These are phyloP conservation scores for Aureobasidium sp. DNA, from an alignment of 2,329 filamentous ascomycete genomes.

Conservation along the genomic window DNA sequence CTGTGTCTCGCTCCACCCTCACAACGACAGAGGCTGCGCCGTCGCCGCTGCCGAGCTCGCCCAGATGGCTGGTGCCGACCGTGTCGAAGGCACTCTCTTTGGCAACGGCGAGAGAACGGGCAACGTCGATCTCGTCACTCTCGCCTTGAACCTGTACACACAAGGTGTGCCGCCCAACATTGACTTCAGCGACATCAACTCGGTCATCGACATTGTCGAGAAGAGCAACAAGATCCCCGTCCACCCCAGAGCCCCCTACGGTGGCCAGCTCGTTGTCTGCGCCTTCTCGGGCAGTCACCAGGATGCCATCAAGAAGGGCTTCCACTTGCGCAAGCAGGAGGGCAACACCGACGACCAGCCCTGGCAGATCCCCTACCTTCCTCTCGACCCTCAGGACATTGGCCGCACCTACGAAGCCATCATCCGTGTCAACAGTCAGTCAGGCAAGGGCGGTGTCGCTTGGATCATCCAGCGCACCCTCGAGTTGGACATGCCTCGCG, in stretches of 20 bases:
- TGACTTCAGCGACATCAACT: slow-evolving; percentile 84
- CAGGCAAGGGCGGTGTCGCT: slow-evolving; percentile 86
- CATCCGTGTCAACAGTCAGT: slow-evolving; percentile 95
- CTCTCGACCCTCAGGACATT: slow-evolving; percentile 86
- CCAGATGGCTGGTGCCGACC: slow-evolving; percentile 92
- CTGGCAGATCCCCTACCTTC: slow-evolving; percentile 88
- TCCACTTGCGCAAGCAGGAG: slow-evolving; percentile 60
- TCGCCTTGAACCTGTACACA: slow-evolving; percentile 90
- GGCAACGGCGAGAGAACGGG: slow-evolving; percentile 94
- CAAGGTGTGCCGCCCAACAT: slow-evolving; percentile 79
- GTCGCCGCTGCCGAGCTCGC: slow-evolving; percentile 85
- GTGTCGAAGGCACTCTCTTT: slow-evolving; percentile 90
- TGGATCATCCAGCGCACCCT: slow-evolving; percentile 90
- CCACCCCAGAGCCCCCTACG: slow-evolving; percentile 83
- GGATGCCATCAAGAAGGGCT: slow-evolving; percentile 89
- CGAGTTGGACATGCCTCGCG: slow-evolving; percentile 85
- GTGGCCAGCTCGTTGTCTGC: slow-evolving; percentile 82
- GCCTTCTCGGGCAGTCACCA: slow-evolving; percentile 91
- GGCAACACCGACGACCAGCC: slow-evolving; percentile 55
- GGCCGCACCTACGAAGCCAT: slow-evolving; percentile 96
- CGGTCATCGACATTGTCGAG: slow-evolving; percentile 83
- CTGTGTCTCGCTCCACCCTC: slow-evolving; percentile 82
- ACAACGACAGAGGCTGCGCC: slow-evolving; percentile 89
- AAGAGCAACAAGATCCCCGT: slow-evolving; percentile 91
- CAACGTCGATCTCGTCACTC: slow-evolving; percentile 89